Conservation (phyloP, 2,329 filamentous ascomycete genomes). For the Paracorniculantispora psalliotae region DNA sequence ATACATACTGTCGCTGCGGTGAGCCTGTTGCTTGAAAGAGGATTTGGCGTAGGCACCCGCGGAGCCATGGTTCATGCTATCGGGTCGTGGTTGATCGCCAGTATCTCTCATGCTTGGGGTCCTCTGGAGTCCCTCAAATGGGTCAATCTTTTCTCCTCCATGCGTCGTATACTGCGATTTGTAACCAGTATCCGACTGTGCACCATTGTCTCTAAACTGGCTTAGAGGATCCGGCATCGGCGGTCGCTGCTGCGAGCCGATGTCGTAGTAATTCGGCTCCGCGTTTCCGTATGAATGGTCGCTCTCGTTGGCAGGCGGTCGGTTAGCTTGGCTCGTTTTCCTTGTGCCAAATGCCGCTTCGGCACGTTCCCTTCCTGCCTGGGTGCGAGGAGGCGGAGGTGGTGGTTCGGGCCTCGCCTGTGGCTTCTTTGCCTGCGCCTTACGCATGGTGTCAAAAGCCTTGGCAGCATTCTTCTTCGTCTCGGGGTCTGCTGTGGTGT, state of each 20-base stretch:
- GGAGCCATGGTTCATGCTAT: neutral
- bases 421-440: conserved; percentile 25
- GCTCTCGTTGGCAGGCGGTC: conserved; percentile 37
- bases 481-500: conserved; percentile 29
- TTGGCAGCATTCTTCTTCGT: conserved; percentile 37
- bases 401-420: conserved; percentile 28
- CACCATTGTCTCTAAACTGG: conserved; percentile 39
- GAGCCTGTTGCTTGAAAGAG: conserved; percentile 1
- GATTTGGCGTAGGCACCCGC: conserved; percentile 11
- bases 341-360: conserved; percentile 51
- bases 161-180: conserved; percentile 53
- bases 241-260: conserved; percentile 18
- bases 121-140: conserved; percentile 46
- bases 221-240: conserved; percentile 43
- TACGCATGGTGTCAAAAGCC: conserved; percentile 42
- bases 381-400: conserved; percentile 38
- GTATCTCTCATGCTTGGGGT: conserved; percentile 41
- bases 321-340: conserved; percentile 45
- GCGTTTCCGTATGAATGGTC: conserved; percentile 16
- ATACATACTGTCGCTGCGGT: neutral
- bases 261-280: conserved; percentile 7
- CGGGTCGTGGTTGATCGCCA: neutral
- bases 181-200: conserved; percentile 44
- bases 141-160: conserved; percentile 55
- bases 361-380: conserved; percentile 48